Evolutionary conservation across 225 moss, liverwort and hornwort species (phyloP).

Genomic region (Straminergon stramineum): DNA sequence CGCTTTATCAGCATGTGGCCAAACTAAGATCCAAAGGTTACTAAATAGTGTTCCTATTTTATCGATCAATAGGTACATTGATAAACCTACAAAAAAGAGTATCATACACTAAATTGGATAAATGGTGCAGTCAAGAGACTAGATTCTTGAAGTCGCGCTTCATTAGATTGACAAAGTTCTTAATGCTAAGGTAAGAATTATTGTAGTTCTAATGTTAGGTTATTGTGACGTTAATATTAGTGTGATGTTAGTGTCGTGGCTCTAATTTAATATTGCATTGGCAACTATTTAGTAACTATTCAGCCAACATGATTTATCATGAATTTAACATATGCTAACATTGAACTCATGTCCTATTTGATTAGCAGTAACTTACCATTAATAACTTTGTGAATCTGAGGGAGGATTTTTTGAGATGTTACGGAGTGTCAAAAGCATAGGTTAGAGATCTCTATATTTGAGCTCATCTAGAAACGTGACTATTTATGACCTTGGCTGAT

Average conservation of each 20-base stretch:
- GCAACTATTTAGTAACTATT: neutral
- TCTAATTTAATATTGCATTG: neutral
- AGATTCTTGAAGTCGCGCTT: neutral
- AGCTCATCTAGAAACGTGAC: neutral
- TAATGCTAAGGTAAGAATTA: conserved; percentile 8
- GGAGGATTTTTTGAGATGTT: neutral
- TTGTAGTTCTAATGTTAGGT: neutral
- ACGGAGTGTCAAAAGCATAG: neutral
- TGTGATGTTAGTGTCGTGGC: neutral
- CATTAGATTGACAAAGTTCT: neutral
- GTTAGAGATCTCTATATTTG: neutral
- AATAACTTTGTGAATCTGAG: neutral
- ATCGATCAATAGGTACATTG: neutral
- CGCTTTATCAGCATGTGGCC: neutral
- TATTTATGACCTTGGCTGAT: neutral
- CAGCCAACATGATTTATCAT: neutral
- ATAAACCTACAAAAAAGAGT: neutral
- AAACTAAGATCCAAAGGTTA: neutral
- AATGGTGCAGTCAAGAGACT: neutral
- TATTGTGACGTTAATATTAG: neutral
- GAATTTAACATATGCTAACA: neutral
- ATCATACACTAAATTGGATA: neutral
- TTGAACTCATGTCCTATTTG: neutral
- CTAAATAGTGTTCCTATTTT: neutral
- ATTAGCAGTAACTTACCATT: neutral